Base-by-base conservation (phyloP, 495 filamentous ascomycete species). In the Neurospora africana region DNA sequence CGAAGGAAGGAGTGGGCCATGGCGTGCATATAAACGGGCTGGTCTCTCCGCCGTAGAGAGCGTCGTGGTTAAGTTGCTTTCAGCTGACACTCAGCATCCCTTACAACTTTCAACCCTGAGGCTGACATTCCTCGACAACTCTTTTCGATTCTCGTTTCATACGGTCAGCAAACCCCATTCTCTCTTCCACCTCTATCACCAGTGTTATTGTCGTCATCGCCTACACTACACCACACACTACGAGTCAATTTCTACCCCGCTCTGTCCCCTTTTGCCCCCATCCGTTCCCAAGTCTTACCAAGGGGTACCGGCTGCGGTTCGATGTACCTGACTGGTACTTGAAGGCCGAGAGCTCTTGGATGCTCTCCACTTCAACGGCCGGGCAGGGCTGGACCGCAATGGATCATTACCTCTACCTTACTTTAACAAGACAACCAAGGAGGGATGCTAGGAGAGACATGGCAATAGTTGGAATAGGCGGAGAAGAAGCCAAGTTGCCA, bases 1-100 rank as follows among this genome's bases (percentile, higher is more conserved):
- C 43, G 36, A 13, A 41, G 68, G 43, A 72, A 21, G 67, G 38
- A 27, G 39, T 41, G 68, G 70, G 38, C 69, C 71, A 21, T 71
- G 70, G 40, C 39, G 69, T 70, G 72, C 74, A 78, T 76, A 78
- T 78, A 78, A 78, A 76, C 72, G 71, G 73, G 37, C 41, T 71
- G 74, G n/a, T 33, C 53, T 41, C 67, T 75, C 75, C 75, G 69
- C 71, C 72, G 67, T 8, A 33, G 53, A 68, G 61, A 47, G 37
- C 68, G 36, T 69, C 65, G 61, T 43, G 61, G 58, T 68, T 41
- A 58, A 33, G 30, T 74, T 73, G 53, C 36, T 73, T 47, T 70
- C 68, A 71, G 73, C 67, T 71, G 44, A 44, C 41, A n/a, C n/a
- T n/a, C n/a, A 40, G 35, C 8, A 33, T 1, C 5, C 36, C 44